These are phyloP conservation scores for Inosperma sp. DNA, from an alignment of 768 basidiomycete species.

Conservation along the genomic window DNA sequence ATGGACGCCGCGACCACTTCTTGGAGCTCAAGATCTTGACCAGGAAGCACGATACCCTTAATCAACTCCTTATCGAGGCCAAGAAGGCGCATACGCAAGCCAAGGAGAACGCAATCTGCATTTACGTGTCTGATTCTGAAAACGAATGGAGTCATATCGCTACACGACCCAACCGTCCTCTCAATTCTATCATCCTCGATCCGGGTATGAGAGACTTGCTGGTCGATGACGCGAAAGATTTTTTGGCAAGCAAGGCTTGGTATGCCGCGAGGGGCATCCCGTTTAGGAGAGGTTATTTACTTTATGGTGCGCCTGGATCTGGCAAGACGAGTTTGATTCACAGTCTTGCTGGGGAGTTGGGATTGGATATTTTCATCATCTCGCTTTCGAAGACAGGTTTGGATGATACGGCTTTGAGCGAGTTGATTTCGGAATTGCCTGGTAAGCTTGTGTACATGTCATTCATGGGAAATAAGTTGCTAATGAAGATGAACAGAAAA, in stretches of 20 bases:
- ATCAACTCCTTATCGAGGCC: constrained; percentile 50
- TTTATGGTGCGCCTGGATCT: constrained; percentile 73
- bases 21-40: constrained; percentile 50
- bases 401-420: constrained; percentile 56
- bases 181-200: constrained; percentile 66
- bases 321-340: constrained; percentile 80
- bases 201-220: constrained; percentile 62
- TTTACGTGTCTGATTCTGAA: constrained; percentile 48
- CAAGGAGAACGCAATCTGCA: constrained; percentile 46
- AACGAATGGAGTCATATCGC: constrained; percentile 54
- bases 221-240: constrained; percentile 66
- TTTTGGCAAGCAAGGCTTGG: constrained; percentile 65
- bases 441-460: constrained; percentile 23
- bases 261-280: constrained; percentile 75
- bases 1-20: constrained; percentile 33
- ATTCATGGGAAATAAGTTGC: constrained; percentile 6
- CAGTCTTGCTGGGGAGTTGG: constrained; percentile 72
- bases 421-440: constrained; percentile 61
- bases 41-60: constrained; percentile 36
- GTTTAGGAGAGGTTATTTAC: constrained; percentile 75
- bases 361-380: constrained; percentile 67
- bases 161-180: constrained; percentile 58
- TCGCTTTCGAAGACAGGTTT: constrained; percentile 59
- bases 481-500: constrained; percentile 31
- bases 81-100: constrained; percentile 48